Evolutionary conservation across 2,329 filamentous ascomycete species (phyloP), one percentile per base, ranked within the genome.

Genomic region (Alternaria gaisen): DNA sequence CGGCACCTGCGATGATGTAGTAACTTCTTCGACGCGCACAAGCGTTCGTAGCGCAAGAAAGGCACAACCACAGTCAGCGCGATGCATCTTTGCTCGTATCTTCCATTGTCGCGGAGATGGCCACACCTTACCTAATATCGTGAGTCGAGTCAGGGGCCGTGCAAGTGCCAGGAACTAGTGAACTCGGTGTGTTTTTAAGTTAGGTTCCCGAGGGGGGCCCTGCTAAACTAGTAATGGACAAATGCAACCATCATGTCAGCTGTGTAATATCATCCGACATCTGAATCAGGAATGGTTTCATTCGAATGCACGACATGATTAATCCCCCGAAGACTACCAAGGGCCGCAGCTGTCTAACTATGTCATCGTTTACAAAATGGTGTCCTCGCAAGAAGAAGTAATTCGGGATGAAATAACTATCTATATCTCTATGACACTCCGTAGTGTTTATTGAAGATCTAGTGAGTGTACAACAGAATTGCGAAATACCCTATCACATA

Each of bases 1-100:
- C 14, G 56, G 60, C 14, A 63, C 52, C 30, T 48, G 58, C 26
- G 53, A 60, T 16, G 56, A 63, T 22, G 52, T 56, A n/a, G 60
- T 60, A 22, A 60, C 34, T 24, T 63, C 56, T 48, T 56, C 56
- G 22, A 59, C 52, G 30, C 56, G 56, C 4, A 53, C 56, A n/a
- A 63, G 56, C 34, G 53, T 58, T 46, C 53, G 59, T 20, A 63
- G 10, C 22, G 47, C 60, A 4, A 56, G 46, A 18, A 63, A 53
- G 10, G 56, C 56, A 38, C 60, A 63, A 22, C 34, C 34, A 38
- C 60, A 63, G 36, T 60, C 52, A 52, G 14, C 32, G 30, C 41
- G 53, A 47, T 60, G 60, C 53, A 63, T 63, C 34, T 56, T 56
- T 12, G 26, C 34, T 42, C 38, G 5, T 38, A 22, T 1, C 5